Conservation (phyloP, 2,329 filamentous ascomycete genomes). For the Colletotrichum orchidophilum region DNA sequence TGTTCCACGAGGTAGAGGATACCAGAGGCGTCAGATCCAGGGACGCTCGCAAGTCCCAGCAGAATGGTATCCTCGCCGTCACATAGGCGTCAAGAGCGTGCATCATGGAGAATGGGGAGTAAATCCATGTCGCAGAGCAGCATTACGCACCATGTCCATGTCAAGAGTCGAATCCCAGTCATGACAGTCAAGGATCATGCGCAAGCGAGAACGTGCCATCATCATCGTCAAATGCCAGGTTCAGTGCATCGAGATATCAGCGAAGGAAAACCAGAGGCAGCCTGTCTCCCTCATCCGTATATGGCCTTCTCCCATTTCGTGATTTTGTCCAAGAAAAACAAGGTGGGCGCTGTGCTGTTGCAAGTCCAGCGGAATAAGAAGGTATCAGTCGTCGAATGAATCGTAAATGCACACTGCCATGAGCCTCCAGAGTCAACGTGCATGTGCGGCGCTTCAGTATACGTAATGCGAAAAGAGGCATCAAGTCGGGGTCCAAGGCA, state of each 20-base stretch:
- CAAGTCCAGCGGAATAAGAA: slow-evolving; percentile 18
- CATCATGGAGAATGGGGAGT: slow-evolving; percentile 23
- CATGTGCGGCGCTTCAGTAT: slow-evolving; percentile 31
- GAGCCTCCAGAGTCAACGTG: slow-evolving; percentile 26
- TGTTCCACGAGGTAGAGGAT: not conserved
- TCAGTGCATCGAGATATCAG: slow-evolving; percentile 31
- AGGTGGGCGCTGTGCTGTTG: slow-evolving; percentile 28
- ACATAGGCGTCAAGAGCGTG: slow-evolving; percentile 25
- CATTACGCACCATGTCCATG: slow-evolving; percentile 31
- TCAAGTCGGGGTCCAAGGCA: slow-evolving; percentile 34
- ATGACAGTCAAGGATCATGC: slow-evolving; percentile 33
- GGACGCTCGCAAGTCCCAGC: slow-evolving; percentile 6
- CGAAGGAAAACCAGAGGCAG: slow-evolving; percentile 23
- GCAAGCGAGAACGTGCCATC: slow-evolving; percentile 31
- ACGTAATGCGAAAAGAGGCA: slow-evolving; percentile 33
- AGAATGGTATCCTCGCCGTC: slow-evolving; percentile 12
- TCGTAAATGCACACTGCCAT: slow-evolving; percentile 13
- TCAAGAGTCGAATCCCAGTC: slow-evolving; percentile 23
- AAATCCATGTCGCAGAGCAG: slow-evolving; percentile 22
- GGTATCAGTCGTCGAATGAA: slow-evolving; percentile 25
- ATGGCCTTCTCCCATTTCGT: not conserved
- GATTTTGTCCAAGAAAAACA: slow-evolving; percentile 27
- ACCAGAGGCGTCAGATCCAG: not conserved
- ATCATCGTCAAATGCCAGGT: slow-evolving; percentile 33
- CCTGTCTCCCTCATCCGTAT: not conserved